phyloP scores from a whole-genome alignment of 495 filamentous ascomycete species.

The Neurospora terricola region DNA sequence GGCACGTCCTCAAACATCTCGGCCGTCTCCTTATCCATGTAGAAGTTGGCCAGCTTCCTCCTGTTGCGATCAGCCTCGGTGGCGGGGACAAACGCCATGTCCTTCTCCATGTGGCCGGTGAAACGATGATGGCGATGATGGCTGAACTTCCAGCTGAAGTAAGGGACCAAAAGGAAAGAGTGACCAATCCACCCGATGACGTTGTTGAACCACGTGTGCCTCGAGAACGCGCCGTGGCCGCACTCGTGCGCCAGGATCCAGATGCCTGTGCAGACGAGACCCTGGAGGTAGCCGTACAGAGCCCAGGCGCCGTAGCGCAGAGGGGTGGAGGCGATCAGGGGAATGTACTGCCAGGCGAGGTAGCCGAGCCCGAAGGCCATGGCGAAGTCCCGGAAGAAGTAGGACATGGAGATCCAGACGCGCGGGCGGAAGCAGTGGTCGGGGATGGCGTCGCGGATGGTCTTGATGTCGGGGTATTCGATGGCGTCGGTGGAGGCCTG shows the following conservation, averaged over 20 bases:
- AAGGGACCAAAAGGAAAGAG: slow-evolving; percentile 72
- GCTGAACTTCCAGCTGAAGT: slow-evolving; percentile 90
- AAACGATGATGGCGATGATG: slow-evolving; percentile 93
- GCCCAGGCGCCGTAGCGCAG: slow-evolving; percentile 49
- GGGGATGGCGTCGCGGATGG: slow-evolving; percentile 71
- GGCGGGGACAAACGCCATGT: slow-evolving; percentile 95
- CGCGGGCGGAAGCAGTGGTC: slow-evolving; percentile 70
- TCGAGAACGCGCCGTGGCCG: slow-evolving; percentile 78
- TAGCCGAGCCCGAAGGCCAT: slow-evolving; percentile 53
- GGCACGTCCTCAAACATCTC: slow-evolving; percentile 91
- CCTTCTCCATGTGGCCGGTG: slow-evolving; percentile 88
- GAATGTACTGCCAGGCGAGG: slow-evolving; percentile 52
- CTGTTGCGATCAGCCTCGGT: slow-evolving; percentile 61
- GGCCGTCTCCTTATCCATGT: slow-evolving; percentile 41
- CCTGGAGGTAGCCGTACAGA: slow-evolving; percentile 62
- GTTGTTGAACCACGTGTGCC: slow-evolving; percentile 70
- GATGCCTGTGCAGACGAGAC: slow-evolving; percentile 67
- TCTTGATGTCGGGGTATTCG: slow-evolving; percentile 62
- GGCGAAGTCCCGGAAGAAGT: slow-evolving; percentile 59
- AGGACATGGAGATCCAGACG: slow-evolving; percentile 47
- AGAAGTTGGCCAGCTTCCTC: slow-evolving; percentile 44
- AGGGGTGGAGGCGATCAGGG: slow-evolving; percentile 45
- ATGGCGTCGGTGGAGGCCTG: slow-evolving; percentile 38
- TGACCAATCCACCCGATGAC: slow-evolving; percentile 75
- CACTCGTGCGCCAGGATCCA: slow-evolving; percentile 87